Evolutionary conservation across 345 rosid genomes (phyloP), one percentile per base, ranked within the genome.

Genomic region (Capsella bursapastoris): DNA sequence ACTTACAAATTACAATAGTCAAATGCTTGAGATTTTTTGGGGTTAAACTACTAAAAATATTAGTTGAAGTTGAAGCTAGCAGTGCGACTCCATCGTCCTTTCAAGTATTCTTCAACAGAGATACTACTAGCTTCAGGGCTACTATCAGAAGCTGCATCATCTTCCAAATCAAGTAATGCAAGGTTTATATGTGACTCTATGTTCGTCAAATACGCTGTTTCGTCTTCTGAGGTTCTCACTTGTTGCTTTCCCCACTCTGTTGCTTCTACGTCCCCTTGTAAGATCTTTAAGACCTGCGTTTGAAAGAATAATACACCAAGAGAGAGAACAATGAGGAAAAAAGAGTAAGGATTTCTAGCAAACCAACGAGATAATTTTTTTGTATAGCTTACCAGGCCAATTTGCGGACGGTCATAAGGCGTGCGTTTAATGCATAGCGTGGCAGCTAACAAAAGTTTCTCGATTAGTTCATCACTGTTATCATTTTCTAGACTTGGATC

Each of bases 121-220:
- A 89, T 35, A 51, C 82, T 77, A 53, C 83, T 79, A 57, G 81
- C 88, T 70, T 86, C 92, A 4, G 72, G 65, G 78, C 91, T 86
- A 72, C 91, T 88, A 34, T 64, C 62, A 2, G 96, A 89, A 64
- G 81, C 61, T 29, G 87, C 83, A 74, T 92, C 94, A 47, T 88
- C 96, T 31, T 88, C 97, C 80, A 90, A 49, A 75, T 89, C 98
- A 48, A 88, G 84, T 43, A 96, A 73, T 11, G 96, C 97, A 35
- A 90, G 86, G 79, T 87, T 92, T 50, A 92, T 90, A 82, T 92
- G 96, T 37, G 92, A 88, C 57, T 89, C 86, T 31, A 96, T 86
- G 62, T 82, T 83, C 6, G 79, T 78, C 18, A 92, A 86, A 67
- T 78, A 78, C 12, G 83, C 62, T 60, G 83, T 85, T 37, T 71